Percentiles rank a stretch among this genome's conserved stretches.
These are phyloP conservation scores for Globisporangium ultimum DNA, from an alignment of 352 stramenopile genomes.

Conservation along the genomic window DNA sequence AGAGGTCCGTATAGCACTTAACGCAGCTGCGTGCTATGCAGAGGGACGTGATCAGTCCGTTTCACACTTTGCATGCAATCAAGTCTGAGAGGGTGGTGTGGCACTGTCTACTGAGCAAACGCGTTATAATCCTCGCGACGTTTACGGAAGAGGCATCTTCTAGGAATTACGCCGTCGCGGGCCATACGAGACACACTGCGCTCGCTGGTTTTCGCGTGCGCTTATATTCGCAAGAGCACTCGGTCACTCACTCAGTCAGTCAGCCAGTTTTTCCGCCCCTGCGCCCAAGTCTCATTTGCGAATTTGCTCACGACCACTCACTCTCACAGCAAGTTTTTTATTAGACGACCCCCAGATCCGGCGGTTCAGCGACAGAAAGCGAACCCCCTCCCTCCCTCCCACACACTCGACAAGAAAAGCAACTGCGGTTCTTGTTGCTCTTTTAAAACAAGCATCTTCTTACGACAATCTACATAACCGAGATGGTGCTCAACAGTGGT, in stretches of 20 bases:
- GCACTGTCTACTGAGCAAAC: background rate
- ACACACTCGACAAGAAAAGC: too few relatives aligned
- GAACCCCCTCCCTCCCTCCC: too few relatives aligned
- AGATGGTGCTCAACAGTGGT: conserved; percentile 50
- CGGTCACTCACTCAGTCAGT: too few relatives aligned
- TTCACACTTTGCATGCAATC: background rate
- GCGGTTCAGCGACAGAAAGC: too few relatives aligned
- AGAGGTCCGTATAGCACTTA: too few relatives aligned
- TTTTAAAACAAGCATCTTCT: background rate
- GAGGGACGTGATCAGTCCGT: background rate
- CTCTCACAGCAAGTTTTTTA: background rate
- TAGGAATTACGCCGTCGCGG: too few relatives aligned
- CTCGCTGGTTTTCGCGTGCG: too few relatives aligned
- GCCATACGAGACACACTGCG: too few relatives aligned
- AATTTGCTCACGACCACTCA: conserved; percentile 10
- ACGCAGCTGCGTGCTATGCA: background rate
- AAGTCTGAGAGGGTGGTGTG: background rate
- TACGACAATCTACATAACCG: conserved; percentile 2
- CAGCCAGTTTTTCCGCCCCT: background rate
- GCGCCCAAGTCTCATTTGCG: conserved; percentile 1
- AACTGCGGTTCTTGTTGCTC: too few relatives aligned
- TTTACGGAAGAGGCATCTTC: conserved; percentile 10
- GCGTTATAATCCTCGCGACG: background rate
- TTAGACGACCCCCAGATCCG: background rate
- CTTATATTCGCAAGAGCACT: too few relatives aligned